These are phyloP conservation scores for Fraxinus greggii DNA, from an alignment of 305 asterid genomes.

Conservation along the genomic window DNA sequence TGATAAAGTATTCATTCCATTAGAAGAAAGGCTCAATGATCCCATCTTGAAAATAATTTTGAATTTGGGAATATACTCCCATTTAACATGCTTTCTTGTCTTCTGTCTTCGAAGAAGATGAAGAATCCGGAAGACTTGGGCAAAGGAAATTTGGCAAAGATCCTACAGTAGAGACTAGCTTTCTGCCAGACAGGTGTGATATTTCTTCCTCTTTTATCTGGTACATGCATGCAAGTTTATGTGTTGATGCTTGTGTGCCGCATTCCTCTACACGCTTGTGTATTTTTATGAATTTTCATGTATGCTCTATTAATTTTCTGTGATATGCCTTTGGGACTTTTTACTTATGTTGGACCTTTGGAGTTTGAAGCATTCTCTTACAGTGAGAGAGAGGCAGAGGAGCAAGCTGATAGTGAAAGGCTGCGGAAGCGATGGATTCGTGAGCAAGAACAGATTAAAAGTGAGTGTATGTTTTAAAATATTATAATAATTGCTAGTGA, in stretches of 20 bases:
- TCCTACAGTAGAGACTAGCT: conserved; percentile 95
- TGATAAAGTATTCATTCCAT: neutral
- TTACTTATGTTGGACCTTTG: conserved; percentile 60
- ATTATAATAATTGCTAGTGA: neutral
- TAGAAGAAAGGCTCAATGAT: neutral
- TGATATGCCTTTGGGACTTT: conserved; percentile 19
- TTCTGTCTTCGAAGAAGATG: conserved; percentile 37
- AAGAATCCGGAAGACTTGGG: conserved; percentile 42
- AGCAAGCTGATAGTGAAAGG: conserved; percentile 97
- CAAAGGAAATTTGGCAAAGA: conserved; percentile 73
- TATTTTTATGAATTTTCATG: neutral
- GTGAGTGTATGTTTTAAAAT: conserved; percentile 34
- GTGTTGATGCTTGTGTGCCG: conserved; percentile 15
- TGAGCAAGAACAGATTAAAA: conserved; percentile 89
- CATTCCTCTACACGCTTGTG: neutral
- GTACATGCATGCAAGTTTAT: neutral
- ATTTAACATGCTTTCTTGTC: conserved; percentile 15
- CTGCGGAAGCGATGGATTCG: conserved; percentile 81
- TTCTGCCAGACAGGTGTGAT: conserved; percentile 91
- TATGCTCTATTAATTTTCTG: neutral
- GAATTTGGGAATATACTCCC: neutral
- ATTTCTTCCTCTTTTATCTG: conserved; percentile 24
- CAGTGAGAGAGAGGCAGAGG: conserved; percentile 99
- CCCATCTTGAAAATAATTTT: neutral
- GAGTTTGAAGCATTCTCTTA: conserved; percentile 81